Evolutionary conservation across 73 alveolate species (phyloP).

Genomic region (Paramecium bursaria): DNA sequence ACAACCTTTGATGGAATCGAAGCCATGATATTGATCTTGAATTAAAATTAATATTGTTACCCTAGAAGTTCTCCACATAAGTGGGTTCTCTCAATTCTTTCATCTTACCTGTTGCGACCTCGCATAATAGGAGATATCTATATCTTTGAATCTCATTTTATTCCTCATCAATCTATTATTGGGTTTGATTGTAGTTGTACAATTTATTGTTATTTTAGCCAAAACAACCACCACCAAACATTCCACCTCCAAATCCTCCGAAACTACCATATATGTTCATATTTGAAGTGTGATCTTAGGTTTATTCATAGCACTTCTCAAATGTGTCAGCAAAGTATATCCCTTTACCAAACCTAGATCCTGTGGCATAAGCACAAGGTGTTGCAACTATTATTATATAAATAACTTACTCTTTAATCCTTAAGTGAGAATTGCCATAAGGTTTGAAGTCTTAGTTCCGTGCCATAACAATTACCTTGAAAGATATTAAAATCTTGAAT

Average conservation of each 20-base stretch:
- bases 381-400: conserved; percentile 84
- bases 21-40: conserved; percentile 21
- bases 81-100: conserved; percentile 71
- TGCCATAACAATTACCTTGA: conserved; percentile 91
- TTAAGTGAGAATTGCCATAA: conserved; percentile 85
- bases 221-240: too few species aligned
- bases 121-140: conserved; percentile 87
- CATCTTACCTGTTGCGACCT: conserved; percentile 93
- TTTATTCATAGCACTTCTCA: conserved; percentile 79
- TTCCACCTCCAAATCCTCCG: conserved; percentile 57
- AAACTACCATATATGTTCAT: conserved; percentile 71
- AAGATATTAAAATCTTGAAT: conserved; percentile 73
- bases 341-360: conserved; percentile 93
- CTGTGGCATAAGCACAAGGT: conserved; percentile 86
- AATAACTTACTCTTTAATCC: conserved; percentile 50
- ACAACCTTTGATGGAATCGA: conserved; percentile 77
- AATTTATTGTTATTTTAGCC: too few species aligned
- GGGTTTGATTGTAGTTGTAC: too few species aligned
- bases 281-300: conserved; percentile 39
- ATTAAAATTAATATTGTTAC: conserved; percentile 50
- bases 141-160: conserved; percentile 47
- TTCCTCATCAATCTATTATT: conserved; percentile 12
- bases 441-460: conserved; percentile 92
- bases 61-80: conserved; percentile 69
- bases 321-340: conserved; percentile 92